Conservation (phyloP, 2,329 filamentous ascomycete genomes). For the Curvularia lunata region DNA sequence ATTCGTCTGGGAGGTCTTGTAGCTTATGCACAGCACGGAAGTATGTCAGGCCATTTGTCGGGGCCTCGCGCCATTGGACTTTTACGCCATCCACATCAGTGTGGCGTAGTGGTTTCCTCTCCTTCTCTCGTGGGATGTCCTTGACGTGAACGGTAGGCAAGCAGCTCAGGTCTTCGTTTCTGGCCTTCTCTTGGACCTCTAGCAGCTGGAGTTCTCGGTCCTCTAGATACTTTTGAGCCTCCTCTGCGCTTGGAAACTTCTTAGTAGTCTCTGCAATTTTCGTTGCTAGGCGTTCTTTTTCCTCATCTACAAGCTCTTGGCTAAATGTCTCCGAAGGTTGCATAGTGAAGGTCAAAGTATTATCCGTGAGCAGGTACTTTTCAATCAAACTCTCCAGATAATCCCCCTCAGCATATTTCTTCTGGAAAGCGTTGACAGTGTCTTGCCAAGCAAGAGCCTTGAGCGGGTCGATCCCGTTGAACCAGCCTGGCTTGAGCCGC, state of each 20-base stretch:
- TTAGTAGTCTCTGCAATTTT: slow-evolving; percentile 76
- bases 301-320: slow-evolving; percentile 76
- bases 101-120: slow-evolving; percentile 71
- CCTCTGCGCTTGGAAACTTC: slow-evolving; percentile 71
- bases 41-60: slow-evolving; percentile 95
- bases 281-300: slow-evolving; percentile 72
- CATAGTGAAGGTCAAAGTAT: slow-evolving; percentile 93
- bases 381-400: slow-evolving; percentile 87
- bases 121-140: slow-evolving; percentile 83
- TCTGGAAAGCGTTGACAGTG: slow-evolving; percentile 81
- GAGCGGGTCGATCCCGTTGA: slow-evolving; percentile 92
- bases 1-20: slow-evolving; percentile 79
- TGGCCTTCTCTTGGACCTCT: slow-evolving; percentile 81
- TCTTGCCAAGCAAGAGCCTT: slow-evolving; percentile 91
- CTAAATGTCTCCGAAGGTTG: slow-evolving; percentile 78
- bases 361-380: slow-evolving; percentile 88
- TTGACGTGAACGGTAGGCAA: slow-evolving; percentile 85
- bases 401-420: slow-evolving; percentile 72
- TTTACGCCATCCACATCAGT: slow-evolving; percentile 66
- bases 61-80: slow-evolving; percentile 88
- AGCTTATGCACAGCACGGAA: slow-evolving; percentile 87
- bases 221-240: slow-evolving; percentile 74
- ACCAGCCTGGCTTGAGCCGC: slow-evolving; percentile 89
- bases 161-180: slow-evolving; percentile 83
- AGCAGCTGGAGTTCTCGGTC: slow-evolving; percentile 81